Conservation (phyloP, 495 filamentous ascomycete genomes). For the Astrocystis sublimbata region DNA sequence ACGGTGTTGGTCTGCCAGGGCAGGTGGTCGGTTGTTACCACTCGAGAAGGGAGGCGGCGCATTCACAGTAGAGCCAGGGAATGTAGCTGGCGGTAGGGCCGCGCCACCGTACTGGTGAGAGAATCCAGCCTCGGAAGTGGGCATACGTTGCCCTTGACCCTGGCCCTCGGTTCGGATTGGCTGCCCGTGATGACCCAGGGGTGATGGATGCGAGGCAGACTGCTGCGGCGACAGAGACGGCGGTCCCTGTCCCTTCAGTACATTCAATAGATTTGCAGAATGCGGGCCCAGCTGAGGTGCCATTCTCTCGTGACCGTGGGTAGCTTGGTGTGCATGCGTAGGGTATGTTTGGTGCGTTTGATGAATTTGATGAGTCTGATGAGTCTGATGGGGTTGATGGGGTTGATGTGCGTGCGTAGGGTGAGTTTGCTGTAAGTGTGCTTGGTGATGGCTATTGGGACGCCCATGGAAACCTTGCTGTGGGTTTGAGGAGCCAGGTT, state of each 20-base stretch:
- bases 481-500: conserved; percentile 28
- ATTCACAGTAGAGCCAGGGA: conserved; percentile 9
- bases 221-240: conserved; percentile 16
- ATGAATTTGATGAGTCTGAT: too few relatives aligned
- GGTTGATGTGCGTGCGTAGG: too few relatives aligned
- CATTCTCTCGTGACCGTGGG: conserved; percentile 34
- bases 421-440: background rate
- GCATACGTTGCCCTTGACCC: conserved; percentile 14
- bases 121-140: conserved; percentile 22
- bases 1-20: conserved; percentile 47
- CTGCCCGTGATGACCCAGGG: conserved; percentile 22
- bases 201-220: conserved; percentile 7
- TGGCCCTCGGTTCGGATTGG: conserved; percentile 4
- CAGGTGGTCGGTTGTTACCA: conserved; percentile 20
- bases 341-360: too few relatives aligned
- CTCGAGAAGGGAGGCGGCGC: conserved; percentile 13
- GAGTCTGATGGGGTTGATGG: too few relatives aligned
- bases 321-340: background rate
- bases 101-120: conserved; percentile 24
- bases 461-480: conserved; percentile 27
- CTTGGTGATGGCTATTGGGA: conserved; percentile 4
- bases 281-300: conserved; percentile 55
- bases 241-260: conserved; percentile 54
- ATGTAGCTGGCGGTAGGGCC: conserved; percentile 9
- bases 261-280: conserved; percentile 61